Evolutionary conservation across 169 alveolate genomes (phyloP).

Genomic region (Plasmodium falciparum): DNA sequence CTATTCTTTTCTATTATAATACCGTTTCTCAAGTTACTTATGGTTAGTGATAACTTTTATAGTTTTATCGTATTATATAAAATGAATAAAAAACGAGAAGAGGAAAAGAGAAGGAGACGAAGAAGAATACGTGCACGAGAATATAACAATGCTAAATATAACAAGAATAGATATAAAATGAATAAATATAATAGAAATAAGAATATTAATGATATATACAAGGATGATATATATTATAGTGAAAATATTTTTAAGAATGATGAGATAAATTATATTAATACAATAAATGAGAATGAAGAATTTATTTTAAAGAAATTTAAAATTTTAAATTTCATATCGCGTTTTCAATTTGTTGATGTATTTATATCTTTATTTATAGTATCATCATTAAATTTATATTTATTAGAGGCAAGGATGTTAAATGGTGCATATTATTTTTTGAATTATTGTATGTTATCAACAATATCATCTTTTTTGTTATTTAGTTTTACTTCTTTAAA

Average conservation of each 20-base stretch:
- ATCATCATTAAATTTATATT: conserved; percentile 55
- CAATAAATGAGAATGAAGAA: conserved; percentile 42
- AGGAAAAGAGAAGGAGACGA: neutral
- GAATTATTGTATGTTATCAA: conserved; percentile 52
- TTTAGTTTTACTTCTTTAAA: conserved; percentile 35
- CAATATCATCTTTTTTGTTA: conserved; percentile 51
- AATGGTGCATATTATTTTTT: conserved; percentile 56
- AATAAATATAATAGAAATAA: too few species aligned
- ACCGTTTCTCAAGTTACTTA: conserved; percentile 43
- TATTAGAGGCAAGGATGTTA: conserved; percentile 52
- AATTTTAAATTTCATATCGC: conserved; percentile 37
- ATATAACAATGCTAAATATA: too few species aligned
- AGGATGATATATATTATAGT: too few species aligned
- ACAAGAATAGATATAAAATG: too few species aligned
- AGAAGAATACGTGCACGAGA: neutral
- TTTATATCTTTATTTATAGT: conserved; percentile 60
- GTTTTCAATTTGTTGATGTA: conserved; percentile 74
- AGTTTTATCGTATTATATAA: conserved; percentile 40
- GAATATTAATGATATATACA: too few species aligned
- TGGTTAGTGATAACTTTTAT: conserved; percentile 71
- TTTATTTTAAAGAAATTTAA: conserved; percentile 44
- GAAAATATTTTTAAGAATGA: conserved; percentile 15
- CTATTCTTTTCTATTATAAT: conserved; percentile 57
- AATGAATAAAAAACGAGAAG: conserved; percentile 19
- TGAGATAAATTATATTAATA: conserved; percentile 41